Conservation (phyloP, 2,329 filamentous ascomycete species). For the Aspergillus novoparasiticus region DNA sequence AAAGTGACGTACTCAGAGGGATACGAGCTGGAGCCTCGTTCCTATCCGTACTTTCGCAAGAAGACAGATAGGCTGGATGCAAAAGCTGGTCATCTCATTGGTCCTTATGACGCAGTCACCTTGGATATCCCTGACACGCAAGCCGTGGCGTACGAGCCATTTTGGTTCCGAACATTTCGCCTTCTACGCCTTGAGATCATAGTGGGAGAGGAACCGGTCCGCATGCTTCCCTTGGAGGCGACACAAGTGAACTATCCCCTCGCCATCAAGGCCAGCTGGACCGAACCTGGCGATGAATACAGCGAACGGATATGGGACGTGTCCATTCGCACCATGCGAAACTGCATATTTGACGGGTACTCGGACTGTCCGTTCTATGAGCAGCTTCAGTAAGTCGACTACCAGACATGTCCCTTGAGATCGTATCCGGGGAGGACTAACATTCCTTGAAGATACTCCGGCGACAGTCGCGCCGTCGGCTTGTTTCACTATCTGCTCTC, state of each 20-base stretch:
- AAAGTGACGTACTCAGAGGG: slow-evolving; percentile 36
- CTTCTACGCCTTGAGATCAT: slow-evolving; percentile 35
- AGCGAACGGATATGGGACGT: slow-evolving; percentile 33
- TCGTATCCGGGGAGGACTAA: neutral
- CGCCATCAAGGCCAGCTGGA: slow-evolving; percentile 30
- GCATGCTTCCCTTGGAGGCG: slow-evolving; percentile 29
- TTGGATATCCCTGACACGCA: slow-evolving; percentile 25
- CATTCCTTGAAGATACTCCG: slow-evolving; percentile 22
- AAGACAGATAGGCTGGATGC: slow-evolving; percentile 43
- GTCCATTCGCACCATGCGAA: slow-evolving; percentile 34
- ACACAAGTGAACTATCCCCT: slow-evolving; percentile 44
- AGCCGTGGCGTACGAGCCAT: slow-evolving; percentile 37
- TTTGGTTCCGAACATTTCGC: slow-evolving; percentile 47
- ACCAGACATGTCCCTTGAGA: neutral
- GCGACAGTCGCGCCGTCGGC: slow-evolving; percentile 27
- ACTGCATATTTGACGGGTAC: slow-evolving; percentile 42
- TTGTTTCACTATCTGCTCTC: slow-evolving; percentile 39
- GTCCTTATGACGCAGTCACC: slow-evolving; percentile 39
- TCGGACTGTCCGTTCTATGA: slow-evolving; percentile 42
- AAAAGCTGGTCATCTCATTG: slow-evolving; percentile 34
- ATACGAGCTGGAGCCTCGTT: slow-evolving; percentile 35
- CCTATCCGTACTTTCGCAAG: slow-evolving; percentile 43
- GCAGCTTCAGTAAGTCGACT: slow-evolving; percentile 33
- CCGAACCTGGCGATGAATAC: slow-evolving; percentile 14
- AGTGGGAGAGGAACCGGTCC: slow-evolving; percentile 25